Base-by-base conservation (phyloP, 179 eudicot species). In the Spergularia azorica region DNA sequence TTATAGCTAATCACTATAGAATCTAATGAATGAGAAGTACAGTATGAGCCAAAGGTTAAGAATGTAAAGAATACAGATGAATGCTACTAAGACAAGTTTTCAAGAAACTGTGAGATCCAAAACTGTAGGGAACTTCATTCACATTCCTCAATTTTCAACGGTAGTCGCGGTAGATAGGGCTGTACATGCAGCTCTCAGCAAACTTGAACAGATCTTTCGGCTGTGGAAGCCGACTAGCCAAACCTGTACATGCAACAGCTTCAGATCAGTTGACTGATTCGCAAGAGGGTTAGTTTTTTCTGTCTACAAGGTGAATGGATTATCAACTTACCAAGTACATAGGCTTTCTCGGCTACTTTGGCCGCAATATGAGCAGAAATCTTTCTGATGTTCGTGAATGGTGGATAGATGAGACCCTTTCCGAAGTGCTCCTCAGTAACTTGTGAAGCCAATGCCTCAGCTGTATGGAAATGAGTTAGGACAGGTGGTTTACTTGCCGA, bases 311-410 rank as follows among this genome's bases (percentile, higher is more conserved):
- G 43, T 9, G 38, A 51, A 36, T 55, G 48, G 21, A 9, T 26
- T 6, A 18, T 1, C 0, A 54, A 72, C 89, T 77, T 5, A 91
- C 98, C 93, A 26, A 95, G 99, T 59, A 93, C 95, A 78, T 95
- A 95, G 71, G 92, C 93, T 80, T 91, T 91, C 57, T 88, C 92
- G 83, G 99, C 99, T 11, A 95, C 97, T 70, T 82, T 89, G 63
- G 97, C 92, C 71, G 99, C 99, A 79, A 95, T 91, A 59, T 91
- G 76, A 67, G 97, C 95, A 26, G 99, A 95, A 63, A 95, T 95
- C 70, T 87, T 90, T 78, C 99, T 83, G 82, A 95, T 95, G 70
- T 85, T 85, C 1, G 87, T 65, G 81, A 88, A 84, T 75, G 97
- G 97, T 0, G 99, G 99, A 67, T 88, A 95, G 68, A 88, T 91